Conservation (phyloP, 2,329 filamentous ascomycete species). For the Triangularia verruculosa region DNA sequence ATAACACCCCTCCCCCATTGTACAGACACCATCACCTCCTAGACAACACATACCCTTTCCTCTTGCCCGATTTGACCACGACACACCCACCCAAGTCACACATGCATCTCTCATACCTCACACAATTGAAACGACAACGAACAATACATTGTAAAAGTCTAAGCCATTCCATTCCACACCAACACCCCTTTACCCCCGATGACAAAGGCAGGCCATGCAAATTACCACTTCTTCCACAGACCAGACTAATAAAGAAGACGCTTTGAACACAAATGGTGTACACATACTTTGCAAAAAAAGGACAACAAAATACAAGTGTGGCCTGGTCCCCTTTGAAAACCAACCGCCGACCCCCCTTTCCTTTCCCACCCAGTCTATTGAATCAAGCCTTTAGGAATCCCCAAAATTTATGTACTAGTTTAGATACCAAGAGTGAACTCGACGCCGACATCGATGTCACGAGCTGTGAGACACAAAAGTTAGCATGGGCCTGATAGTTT, state of each 20-base stretch:
- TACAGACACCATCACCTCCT: no score
- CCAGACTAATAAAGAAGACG: background rate
- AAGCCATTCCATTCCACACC: background rate
- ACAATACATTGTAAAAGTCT: background rate
- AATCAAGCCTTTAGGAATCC: background rate
- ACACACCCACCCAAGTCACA: background rate
- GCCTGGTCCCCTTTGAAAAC: background rate
- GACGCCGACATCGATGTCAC: slow-evolving; percentile 95
- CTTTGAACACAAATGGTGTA: background rate
- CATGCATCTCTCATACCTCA: background rate
- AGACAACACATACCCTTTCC: background rate
- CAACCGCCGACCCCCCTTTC: background rate
- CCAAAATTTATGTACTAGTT: slow-evolving; percentile 25
- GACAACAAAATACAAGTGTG: background rate
- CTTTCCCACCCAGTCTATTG: background rate
- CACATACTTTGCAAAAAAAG: background rate
- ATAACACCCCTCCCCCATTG: no score
- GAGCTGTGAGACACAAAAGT: slow-evolving; percentile 51
- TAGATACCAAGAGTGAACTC: slow-evolving; percentile 95
- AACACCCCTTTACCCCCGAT: background rate
- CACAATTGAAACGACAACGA: background rate
- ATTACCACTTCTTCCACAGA: background rate
- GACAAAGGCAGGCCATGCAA: background rate
- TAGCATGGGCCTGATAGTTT: slow-evolving; percentile 16
- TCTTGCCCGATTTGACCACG: background rate